Base-by-base conservation (phyloP, 148 eudicot species). In the Cornus florida region DNA sequence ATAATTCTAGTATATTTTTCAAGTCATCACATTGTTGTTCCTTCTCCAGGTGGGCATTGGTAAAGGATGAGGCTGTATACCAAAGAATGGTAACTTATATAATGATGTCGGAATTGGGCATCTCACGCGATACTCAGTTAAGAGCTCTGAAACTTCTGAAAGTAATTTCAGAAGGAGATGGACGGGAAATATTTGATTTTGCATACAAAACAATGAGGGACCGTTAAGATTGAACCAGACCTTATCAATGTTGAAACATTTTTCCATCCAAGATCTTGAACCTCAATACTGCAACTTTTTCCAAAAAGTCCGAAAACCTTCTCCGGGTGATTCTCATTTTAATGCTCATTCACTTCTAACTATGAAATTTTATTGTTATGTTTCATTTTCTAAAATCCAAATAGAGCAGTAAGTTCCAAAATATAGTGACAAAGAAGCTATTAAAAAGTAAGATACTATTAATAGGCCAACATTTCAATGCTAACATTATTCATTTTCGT, bases 31-130 rank as follows among this genome's bases (percentile, higher is more conserved):
- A 43, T 2, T 35, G 38, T 35, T 35, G 38, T 35, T 59, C 0
- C 5, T 53, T 6, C 17, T 75, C 31, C 72, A 93, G 95, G 86
- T 93, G 97, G 97, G 97, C 94, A 53, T 13, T 93, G 77, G 82
- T 92, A 67, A 92, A 89, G 78, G 90, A 92, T 78, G 77, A 91
- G 74, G 84, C 33, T 13, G 86, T 93, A 28, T 84, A 91, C 72
- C 33, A 82, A 9, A 85, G 82, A 72, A 87, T 91, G 88, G 13
- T 31, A n/a, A 0, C n/a, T 13, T 90, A 90, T 74, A 87, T 89
- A 33, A 0, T 0, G 0, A 0, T 67, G 5, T 82, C 84, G 22
- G 85, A 80, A 53, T 2, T 90, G 71, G 92, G 90, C 1, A 75
- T 88, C 19, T 88, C 97, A 33, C 78, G 85, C 59, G 97, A 93